These are phyloP conservation scores for Hypoxylon sp. DNA, from an alignment of 2,329 filamentous ascomycete genomes.

Conservation along the genomic window DNA sequence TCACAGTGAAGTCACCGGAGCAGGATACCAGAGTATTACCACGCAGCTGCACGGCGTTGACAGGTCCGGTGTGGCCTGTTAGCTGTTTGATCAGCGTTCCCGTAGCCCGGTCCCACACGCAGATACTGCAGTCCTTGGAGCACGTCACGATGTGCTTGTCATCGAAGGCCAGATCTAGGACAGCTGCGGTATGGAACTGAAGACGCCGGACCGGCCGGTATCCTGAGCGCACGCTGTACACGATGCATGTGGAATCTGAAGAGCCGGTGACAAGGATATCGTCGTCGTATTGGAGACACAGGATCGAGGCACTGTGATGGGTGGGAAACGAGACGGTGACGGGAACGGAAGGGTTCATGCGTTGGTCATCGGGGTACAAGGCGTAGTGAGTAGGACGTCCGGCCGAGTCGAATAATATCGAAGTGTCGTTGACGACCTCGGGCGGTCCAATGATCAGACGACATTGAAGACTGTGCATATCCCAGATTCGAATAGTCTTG, in stretches of 20 bases:
- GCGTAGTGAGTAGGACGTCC: slow-evolving; percentile 64
- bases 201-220: slow-evolving; percentile 84
- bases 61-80: slow-evolving; percentile 85
- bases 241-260: slow-evolving; percentile 88
- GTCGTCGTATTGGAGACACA: slow-evolving; percentile 94
- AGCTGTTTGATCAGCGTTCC: slow-evolving; percentile 80
- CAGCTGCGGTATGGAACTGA: slow-evolving; percentile 80
- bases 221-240: slow-evolving; percentile 82
- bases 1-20: slow-evolving; percentile 90
- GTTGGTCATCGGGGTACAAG: slow-evolving; percentile 59
- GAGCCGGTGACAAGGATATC: slow-evolving; percentile 94
- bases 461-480: slow-evolving; percentile 88
- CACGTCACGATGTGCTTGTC: slow-evolving; percentile 93
- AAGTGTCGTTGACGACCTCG: slow-evolving; percentile 63
- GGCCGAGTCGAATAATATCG: slow-evolving; percentile 60
- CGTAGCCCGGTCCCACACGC: slow-evolving; percentile 89
- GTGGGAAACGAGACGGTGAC: slow-evolving; percentile 63
- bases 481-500: slow-evolving; percentile 95
- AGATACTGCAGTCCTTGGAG: slow-evolving; percentile 94
- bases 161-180: slow-evolving; percentile 93
- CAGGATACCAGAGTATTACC: slow-evolving; percentile 93
- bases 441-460: slow-evolving; percentile 85
- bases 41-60: slow-evolving; percentile 95
- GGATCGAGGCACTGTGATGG: slow-evolving; percentile 90
- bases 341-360: slow-evolving; percentile 58